Evolutionary conservation across 192 early-diverging fungal genomes (phyloP).

Genomic region (Backusella tarrabulga): DNA sequence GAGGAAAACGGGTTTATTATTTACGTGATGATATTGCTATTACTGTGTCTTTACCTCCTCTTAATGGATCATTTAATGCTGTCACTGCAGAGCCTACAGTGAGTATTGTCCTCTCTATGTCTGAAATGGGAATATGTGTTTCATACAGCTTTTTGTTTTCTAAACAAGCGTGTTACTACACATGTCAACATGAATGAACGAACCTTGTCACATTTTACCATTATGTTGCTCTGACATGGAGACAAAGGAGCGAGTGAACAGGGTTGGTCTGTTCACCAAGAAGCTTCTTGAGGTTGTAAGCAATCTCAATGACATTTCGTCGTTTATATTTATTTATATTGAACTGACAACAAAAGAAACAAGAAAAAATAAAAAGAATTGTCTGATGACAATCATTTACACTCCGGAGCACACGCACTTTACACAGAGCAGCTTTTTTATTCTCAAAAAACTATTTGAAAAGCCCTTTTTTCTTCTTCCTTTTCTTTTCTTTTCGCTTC

Average conservation of each 20-base stretch:
- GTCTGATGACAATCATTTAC: not conserved
- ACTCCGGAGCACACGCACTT: not conserved
- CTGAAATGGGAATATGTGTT: constrained; percentile 64
- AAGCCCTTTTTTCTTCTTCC: too few relatives aligned
- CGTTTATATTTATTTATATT: not conserved
- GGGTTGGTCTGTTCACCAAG: not conserved
- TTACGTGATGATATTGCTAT: not conserved
- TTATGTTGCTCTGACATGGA: not conserved
- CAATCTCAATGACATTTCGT: not conserved
- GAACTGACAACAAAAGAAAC: not conserved
- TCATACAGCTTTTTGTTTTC: constrained; percentile 47
- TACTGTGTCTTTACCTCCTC: constrained; percentile 51
- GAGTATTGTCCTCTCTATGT: constrained; percentile 58
- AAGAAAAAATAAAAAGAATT: not conserved
- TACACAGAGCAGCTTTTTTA: not conserved
- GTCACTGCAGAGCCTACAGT: constrained; percentile 76
- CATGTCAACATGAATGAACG: not conserved
- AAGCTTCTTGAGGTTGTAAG: not conserved
- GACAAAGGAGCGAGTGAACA: not conserved
- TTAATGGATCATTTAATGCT: constrained; percentile 72
- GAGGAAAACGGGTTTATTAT: not conserved
- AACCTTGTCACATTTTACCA: not conserved
- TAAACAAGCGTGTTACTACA: not conserved
- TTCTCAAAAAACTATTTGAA: too few relatives aligned
- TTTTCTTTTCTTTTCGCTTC: not conserved